Base-by-base conservation (phyloP, 352 stramenopile genomes). In the Phytopythium montanum region DNA sequence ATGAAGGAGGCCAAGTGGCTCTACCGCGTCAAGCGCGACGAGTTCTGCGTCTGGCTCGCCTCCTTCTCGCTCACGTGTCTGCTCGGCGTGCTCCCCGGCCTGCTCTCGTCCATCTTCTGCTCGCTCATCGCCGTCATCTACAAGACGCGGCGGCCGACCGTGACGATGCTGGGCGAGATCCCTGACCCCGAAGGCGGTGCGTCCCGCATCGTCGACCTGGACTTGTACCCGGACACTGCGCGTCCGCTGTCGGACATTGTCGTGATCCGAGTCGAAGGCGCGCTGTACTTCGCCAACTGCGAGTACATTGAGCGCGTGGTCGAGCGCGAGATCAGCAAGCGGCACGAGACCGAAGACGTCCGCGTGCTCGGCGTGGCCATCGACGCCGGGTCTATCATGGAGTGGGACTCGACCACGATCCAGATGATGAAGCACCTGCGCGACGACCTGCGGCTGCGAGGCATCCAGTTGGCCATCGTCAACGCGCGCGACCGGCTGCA, bases 381-480 rank as follows among this genome's bases (percentile, higher is more conserved):
- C 48, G 85, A 94, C 53, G 81, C 82, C 31, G 70, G 73, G 25
- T 92, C 74, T 49, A 85, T 92, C 55, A 91, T 91, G 78, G 85
- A 94, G 50, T 90, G 83, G 75, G 85, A 94, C 61, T 88, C 80
- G 13, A 94, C 85, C 0, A 91, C 85, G 19, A 90, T 94, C 42
- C 85, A 94, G 60, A 90, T 91, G 80, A 90, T 94, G 76, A 91
- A 94, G 56, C 75, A 87, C 45, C 60, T 94, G 33, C 81, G 88
- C 46, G 62, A 78, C 39, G 77, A 90, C 31, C 66, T 94, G 33
- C 64, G 69, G 25, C 42, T 65, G 3, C 81, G 82, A 60, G 70
- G 63, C 31, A 89, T 90, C 55, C 75, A 85, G 64, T 54, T 94
- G 25, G 66, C 85, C n/a, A 91, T 94, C 58, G 80, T 88, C 25